These are phyloP conservation scores for Hibiscus trionum DNA, from an alignment of 345 rosid species.

Conservation along the genomic window DNA sequence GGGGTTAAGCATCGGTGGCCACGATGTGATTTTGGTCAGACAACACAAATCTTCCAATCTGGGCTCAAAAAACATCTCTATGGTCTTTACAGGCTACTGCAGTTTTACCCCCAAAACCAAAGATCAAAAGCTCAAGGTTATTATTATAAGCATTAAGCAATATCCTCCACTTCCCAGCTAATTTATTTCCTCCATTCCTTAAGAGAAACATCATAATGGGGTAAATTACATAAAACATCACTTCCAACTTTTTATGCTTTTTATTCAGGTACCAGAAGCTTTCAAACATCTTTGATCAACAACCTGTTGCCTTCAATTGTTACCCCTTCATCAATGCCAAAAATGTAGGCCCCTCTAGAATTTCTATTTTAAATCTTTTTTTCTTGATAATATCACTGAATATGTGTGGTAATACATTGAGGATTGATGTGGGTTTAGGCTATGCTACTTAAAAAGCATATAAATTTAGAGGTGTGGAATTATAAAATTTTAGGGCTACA, in stretches of 20 bases:
- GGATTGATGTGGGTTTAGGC: no score
- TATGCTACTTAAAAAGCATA: no score
- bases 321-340: conserved; percentile 38
- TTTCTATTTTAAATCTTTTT: background rate
- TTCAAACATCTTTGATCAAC: conserved; percentile 64
- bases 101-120: conserved; percentile 35
- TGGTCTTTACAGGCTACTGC: conserved; percentile 65
- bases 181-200: no score
- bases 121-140: conserved; percentile 48
- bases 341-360: conserved; percentile 42
- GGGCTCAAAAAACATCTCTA: conserved; percentile 55
- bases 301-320: conserved; percentile 30
- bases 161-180: no score
- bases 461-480: no score
- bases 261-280: conserved; percentile 58
- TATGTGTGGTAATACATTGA: no score
- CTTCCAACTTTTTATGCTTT: no score
- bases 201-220: no score
- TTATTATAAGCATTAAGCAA: no score
- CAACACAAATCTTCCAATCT: conserved; percentile 57
- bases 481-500: no score
- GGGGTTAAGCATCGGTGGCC: conserved; percentile 77
- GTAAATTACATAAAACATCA: no score
- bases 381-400: no score
- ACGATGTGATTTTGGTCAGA: conserved; percentile 60